Base-by-base conservation (phyloP, 331 rosid species). In the Malus hybrid region DNA sequence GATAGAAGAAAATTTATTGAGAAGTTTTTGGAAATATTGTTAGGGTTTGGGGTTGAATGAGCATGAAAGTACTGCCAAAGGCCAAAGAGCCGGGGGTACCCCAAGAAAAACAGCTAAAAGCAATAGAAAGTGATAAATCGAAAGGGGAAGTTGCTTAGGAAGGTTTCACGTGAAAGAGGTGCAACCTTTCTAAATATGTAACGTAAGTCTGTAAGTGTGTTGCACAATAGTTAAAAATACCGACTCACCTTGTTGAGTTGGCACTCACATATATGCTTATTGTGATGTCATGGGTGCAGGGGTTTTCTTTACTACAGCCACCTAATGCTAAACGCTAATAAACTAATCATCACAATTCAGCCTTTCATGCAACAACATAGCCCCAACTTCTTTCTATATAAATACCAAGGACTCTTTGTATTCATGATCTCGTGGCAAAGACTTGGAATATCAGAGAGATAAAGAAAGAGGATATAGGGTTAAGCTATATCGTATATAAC, bases 161-260 rank as follows among this genome's bases (percentile, higher is more conserved):
- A 39, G 29, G 10, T 46, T 36, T 77, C 81, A 72, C 75, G 78
- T 77, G 84, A 66, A 76, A 66, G 48, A 16, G 58, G 67, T 36
- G 39, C 12, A 68, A 53, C 16, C 74, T 77, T 66, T 71, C 69
- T 66, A 65, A 78, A 76, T 52, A 68, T 78, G 85, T 66, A 89
- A 84, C 77, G 80, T 71, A 75, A 70, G 58, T 28, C 3, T 39
- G 44, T 39, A 39, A 39, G 44, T 39, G 28, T 15, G 58, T 10
- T 53, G 65, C 71, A 24, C 19, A 71, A 24, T 50, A 39, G 14
- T 72, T 87, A 81, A 87, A 71, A 78, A 32, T 22, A 66, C 78
- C 76, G 71, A 86, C 52, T 78, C 87, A 77, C 67, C 34, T 61
- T 6, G 82, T 75, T 85, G 91, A 86, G 85, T 81, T 91, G 93